Evolutionary conservation across 2,329 filamentous ascomycete species (phyloP).

Genomic region (Neonectria coccinea): DNA sequence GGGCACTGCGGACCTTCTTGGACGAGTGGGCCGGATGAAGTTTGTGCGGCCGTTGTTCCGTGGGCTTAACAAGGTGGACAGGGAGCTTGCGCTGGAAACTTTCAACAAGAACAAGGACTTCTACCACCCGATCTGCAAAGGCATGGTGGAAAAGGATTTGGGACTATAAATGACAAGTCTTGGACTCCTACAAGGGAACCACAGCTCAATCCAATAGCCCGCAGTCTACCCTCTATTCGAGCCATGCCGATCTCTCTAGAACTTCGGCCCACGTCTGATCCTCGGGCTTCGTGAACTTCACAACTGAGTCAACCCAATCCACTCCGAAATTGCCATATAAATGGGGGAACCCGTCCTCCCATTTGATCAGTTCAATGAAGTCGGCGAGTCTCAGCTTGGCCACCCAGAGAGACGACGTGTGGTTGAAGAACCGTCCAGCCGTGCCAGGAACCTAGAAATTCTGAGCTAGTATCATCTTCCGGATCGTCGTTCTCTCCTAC

Average conservation of each 20-base stretch:
- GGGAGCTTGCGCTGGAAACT: constrained; percentile 79
- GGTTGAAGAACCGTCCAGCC: constrained; percentile 58
- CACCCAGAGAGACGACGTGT: constrained; percentile 58
- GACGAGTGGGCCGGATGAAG: constrained; percentile 93
- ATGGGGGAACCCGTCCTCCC: constrained; percentile 71
- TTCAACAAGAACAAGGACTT: constrained; percentile 91
- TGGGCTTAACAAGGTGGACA: constrained; percentile 79
- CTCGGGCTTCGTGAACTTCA: constrained; percentile 59
- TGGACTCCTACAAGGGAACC: neutral
- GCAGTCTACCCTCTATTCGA: constrained; percentile 48
- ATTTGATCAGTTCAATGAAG: constrained; percentile 60
- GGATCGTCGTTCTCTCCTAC: constrained; percentile 45
- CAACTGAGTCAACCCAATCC: constrained; percentile 60
- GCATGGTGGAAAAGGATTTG: constrained; percentile 88
- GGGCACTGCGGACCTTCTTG: constrained; percentile 79
- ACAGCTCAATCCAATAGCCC: constrained; percentile 6
- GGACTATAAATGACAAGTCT: constrained; percentile 49
- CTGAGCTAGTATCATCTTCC: constrained; percentile 5
- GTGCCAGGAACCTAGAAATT: constrained; percentile 57
- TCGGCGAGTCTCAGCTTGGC: constrained; percentile 65
- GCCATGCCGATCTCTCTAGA: constrained; percentile 56
- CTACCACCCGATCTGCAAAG: constrained; percentile 93
- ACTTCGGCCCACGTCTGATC: constrained; percentile 61
- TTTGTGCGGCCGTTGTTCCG: constrained; percentile 90
- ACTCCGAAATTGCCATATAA: constrained; percentile 69